Evolutionary conservation across 257 asterid species (phyloP).

Genomic region (Fraxinus excelsior): DNA sequence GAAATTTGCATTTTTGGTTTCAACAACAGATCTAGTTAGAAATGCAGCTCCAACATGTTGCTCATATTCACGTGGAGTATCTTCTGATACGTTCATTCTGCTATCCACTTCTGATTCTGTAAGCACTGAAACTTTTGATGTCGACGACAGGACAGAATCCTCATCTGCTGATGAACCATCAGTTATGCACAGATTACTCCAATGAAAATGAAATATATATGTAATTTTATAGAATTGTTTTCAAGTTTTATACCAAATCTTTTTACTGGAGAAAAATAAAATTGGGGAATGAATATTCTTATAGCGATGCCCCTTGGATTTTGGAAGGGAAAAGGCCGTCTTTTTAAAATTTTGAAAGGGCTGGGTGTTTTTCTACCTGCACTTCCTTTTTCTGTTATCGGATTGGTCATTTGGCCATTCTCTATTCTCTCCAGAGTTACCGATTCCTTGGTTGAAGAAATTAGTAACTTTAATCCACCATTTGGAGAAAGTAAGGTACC

Average conservation of each 20-base stretch:
- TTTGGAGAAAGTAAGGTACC: conserved; percentile 32
- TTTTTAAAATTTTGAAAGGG: background rate
- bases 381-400: conserved; percentile 27
- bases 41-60: conserved; percentile 36
- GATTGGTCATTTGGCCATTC: conserved; percentile 30
- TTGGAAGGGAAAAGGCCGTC: background rate
- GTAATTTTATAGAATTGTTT: background rate
- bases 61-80: conserved; percentile 42
- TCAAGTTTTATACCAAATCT: conserved; percentile 1
- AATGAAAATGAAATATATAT: conserved; percentile 7
- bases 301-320: background rate
- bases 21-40: conserved; percentile 34
- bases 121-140: conserved; percentile 1
- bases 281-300: background rate
- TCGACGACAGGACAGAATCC: conserved; percentile 21
- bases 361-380: conserved; percentile 34
- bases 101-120: conserved; percentile 34
- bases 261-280: conserved; percentile 11
- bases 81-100: conserved; percentile 32
- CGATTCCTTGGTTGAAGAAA: conserved; percentile 42
- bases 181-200: conserved; percentile 14
- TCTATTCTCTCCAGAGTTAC: conserved; percentile 27
- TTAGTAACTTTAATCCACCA: conserved; percentile 46
- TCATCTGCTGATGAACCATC: conserved; percentile 42
- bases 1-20: conserved; percentile 31